Conservation (phyloP, 2,329 filamentous ascomycete genomes). For the Sodiomyces alkalinus region DNA sequence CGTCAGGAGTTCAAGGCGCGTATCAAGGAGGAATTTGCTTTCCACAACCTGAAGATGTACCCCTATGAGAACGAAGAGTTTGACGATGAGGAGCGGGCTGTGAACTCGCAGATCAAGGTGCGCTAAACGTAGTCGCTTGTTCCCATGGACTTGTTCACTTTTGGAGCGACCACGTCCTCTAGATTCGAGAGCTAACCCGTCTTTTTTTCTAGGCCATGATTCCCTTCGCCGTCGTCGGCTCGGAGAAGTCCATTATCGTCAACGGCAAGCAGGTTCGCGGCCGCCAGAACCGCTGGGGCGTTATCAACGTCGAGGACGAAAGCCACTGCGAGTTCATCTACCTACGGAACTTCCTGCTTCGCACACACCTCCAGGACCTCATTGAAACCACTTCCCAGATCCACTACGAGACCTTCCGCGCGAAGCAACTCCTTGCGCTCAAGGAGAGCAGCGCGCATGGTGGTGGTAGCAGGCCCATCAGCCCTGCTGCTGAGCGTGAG, state of each 20-base stretch:
- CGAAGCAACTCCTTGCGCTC: conserved; percentile 92
- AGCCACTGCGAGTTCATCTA: conserved; percentile 99
- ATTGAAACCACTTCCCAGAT: conserved; percentile 99
- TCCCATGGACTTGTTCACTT: conserved; percentile 13
- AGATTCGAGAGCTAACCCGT: too few species aligned
- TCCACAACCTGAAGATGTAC: conserved; percentile 99
- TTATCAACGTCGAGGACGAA: conserved; percentile 99
- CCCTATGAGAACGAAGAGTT: conserved; percentile 99
- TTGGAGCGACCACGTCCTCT: too few species aligned
- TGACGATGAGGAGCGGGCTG: conserved; percentile 84
- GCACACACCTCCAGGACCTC: conserved; percentile 94
- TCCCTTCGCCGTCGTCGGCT: conserved; percentile 94
- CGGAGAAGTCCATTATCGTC: conserved; percentile 94
- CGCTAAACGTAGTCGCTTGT: too few species aligned
- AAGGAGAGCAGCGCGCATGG: conserved; percentile 94
- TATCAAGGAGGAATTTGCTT: conserved; percentile 98
- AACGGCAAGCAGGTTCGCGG: conserved; percentile 95
- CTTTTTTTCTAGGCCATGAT: conserved; percentile 95
- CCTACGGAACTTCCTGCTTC: conserved; percentile 93
- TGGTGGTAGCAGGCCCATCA: conserved; percentile 80
- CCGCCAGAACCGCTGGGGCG: conserved; percentile 97
- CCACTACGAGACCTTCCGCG: conserved; percentile 99
- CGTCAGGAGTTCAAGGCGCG: conserved; percentile 92
- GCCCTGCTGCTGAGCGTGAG: conserved; percentile 85
- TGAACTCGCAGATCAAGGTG: conserved; percentile 98